These are phyloP conservation scores for Peronospora belbahrii DNA, from an alignment of 352 stramenopile genomes.

Conservation along the genomic window DNA sequence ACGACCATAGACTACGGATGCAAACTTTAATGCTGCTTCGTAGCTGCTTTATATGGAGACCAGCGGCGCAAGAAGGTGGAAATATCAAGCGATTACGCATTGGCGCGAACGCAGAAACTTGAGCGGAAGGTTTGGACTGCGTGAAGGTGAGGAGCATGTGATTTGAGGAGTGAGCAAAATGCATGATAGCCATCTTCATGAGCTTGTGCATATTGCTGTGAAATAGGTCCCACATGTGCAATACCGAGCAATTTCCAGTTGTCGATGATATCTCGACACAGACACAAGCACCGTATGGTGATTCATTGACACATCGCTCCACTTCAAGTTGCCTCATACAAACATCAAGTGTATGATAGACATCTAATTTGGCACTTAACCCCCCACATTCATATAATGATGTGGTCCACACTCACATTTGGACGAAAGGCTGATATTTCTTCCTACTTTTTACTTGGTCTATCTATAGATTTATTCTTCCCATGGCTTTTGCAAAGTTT, in stretches of 20 bases:
- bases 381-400: too few species aligned
- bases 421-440: constrained; percentile 17
- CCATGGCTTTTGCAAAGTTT: constrained; percentile 58
- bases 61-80: background rate
- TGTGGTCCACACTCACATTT: constrained; percentile 10
- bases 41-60: constrained; percentile 56
- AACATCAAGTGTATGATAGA: too few species aligned
- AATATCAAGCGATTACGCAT: background rate
- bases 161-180: constrained; percentile 30
- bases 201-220: constrained; percentile 22
- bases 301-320: constrained; percentile 24
- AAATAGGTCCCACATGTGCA: constrained; percentile 29
- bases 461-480: background rate
- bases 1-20: background rate
- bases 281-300: constrained; percentile 46
- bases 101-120: background rate
- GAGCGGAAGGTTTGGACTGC: constrained; percentile 15
- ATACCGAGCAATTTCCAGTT: constrained; percentile 36
- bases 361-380: too few species aligned
- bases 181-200: constrained; percentile 3
- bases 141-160: constrained; percentile 40
- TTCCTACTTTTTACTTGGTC: background rate
- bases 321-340: constrained; percentile 17
- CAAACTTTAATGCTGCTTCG: constrained; percentile 48
- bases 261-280: constrained; percentile 42